A percentile compares a stretch with the other conserved stretches of the same genome.
These are phyloP conservation scores for Arthrinium phaeospermum DNA, from an alignment of 2,329 filamentous ascomycete genomes.

Conservation along the genomic window DNA sequence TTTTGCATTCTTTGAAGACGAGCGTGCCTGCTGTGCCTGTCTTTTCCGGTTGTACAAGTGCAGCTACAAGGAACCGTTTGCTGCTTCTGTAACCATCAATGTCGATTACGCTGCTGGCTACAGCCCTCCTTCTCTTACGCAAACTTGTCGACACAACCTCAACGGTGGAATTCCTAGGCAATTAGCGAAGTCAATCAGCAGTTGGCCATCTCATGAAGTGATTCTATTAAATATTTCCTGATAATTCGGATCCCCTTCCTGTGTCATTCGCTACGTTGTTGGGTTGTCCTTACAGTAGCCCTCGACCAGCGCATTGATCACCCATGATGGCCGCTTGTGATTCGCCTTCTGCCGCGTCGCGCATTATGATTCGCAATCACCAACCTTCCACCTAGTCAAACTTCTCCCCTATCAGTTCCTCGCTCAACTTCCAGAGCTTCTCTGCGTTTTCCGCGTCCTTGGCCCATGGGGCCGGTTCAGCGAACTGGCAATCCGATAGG, in stretches of 20 bases:
- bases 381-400: conserved; percentile 36
- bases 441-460: conserved; percentile 40
- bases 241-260: neutral
- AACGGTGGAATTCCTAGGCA: too few relatives aligned
- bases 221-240: too few relatives aligned
- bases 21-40: neutral
- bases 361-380: neutral
- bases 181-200: neutral
- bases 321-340: neutral
- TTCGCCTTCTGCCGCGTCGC: neutral
- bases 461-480: conserved; percentile 34
- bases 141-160: neutral
- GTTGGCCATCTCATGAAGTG: too few relatives aligned
- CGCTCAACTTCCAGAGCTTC: conserved; percentile 48
- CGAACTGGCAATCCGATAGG: conserved; percentile 46
- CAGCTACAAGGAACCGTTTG: neutral
- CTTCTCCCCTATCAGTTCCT: conserved; percentile 44
- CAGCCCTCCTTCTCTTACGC: neutral
- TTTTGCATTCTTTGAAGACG: neutral
- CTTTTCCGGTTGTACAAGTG: neutral
- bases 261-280: neutral
- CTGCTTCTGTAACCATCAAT: neutral
- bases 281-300: neutral
- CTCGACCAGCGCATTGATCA: neutral
- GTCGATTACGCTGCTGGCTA: neutral